Conservation (phyloP, 2,329 filamentous ascomycete species). For the Aureobasidium sp. region DNA sequence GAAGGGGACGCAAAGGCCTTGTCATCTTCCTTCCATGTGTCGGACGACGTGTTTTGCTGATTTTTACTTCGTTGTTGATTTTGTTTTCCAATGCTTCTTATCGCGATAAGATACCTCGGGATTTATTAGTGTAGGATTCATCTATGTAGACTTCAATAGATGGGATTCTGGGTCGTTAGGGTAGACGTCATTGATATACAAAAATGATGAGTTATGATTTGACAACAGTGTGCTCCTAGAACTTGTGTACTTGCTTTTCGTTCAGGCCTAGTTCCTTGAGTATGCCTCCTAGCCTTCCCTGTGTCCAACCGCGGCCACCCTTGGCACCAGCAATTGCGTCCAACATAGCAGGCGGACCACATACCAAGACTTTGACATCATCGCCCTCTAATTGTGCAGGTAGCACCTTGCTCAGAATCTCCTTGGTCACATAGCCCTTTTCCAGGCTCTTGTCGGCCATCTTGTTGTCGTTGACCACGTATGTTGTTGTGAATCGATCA, state of each 20-base stretch:
- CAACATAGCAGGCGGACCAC: conserved; percentile 63
- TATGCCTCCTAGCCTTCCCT: conserved; percentile 40
- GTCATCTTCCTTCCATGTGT: not conserved
- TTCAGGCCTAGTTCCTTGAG: conserved; percentile 52
- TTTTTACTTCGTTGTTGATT: too few species aligned
- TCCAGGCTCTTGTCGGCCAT: conserved; percentile 31
- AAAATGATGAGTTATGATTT: too few species aligned
- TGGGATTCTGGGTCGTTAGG: too few species aligned
- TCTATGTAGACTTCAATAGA: too few species aligned
- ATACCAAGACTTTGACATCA: conserved; percentile 58
- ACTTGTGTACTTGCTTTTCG: conserved; percentile 53
- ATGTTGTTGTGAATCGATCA: conserved; percentile 50
- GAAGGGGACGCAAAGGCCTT: not conserved
- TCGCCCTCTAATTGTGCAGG: conserved; percentile 27
- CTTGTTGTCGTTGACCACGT: conserved; percentile 48
- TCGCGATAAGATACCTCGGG: not conserved
- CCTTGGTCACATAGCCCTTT: conserved; percentile 53
- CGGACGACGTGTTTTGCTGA: too few species aligned
- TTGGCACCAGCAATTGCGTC: conserved; percentile 45
- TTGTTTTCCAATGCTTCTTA: not conserved
- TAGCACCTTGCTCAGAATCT: conserved; percentile 48
- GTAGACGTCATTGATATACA: too few species aligned
- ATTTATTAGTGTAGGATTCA: too few species aligned
- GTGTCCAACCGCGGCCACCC: conserved; percentile 29
- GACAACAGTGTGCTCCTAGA: conserved; percentile 25